Evolutionary conservation across 176 grass and related monocot species (phyloP).

Genomic region (Stipa capillata): DNA sequence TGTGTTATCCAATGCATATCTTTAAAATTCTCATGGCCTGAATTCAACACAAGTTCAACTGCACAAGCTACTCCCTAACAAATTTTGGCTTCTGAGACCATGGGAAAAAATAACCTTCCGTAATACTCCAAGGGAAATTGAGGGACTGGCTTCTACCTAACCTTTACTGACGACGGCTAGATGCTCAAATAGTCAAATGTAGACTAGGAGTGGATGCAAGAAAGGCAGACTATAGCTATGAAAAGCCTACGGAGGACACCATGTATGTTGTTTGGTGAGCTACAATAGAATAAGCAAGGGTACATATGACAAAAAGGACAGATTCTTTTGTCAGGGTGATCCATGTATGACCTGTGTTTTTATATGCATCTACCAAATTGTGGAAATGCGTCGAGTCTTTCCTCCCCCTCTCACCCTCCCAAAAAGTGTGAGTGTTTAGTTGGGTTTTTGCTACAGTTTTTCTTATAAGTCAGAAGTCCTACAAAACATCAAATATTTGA

Average conservation of each 20-base stretch:
- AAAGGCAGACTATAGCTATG: not conserved
- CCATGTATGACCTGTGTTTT: not conserved
- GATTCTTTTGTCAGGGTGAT: not conserved
- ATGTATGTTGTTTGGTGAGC: constrained; percentile 26
- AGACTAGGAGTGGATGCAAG: not conserved
- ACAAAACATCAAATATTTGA: no score
- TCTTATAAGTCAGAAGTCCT: no score
- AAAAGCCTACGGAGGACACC: not conserved
- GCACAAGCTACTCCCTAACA: not conserved
- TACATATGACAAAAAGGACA: not conserved
- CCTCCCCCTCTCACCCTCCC: no score
- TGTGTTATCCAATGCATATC: not conserved
- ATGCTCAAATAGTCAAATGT: not conserved
- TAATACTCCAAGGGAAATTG: not conserved
- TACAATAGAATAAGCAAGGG: not conserved
- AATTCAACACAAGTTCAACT: constrained; percentile 12
- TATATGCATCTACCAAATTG: constrained; percentile 11
- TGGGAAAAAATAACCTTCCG: not conserved
- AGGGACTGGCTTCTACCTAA: not conserved
- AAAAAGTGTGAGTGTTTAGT: no score
- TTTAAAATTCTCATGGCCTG: not conserved
- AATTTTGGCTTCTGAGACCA: not conserved
- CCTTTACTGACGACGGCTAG: not conserved
- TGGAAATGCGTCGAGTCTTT: no score
- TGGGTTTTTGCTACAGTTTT: no score